Evolutionary conservation across 805 yeast species (phyloP), one percentile per base, ranked within the genome.

Genomic region (Starmerella bacillaris): DNA sequence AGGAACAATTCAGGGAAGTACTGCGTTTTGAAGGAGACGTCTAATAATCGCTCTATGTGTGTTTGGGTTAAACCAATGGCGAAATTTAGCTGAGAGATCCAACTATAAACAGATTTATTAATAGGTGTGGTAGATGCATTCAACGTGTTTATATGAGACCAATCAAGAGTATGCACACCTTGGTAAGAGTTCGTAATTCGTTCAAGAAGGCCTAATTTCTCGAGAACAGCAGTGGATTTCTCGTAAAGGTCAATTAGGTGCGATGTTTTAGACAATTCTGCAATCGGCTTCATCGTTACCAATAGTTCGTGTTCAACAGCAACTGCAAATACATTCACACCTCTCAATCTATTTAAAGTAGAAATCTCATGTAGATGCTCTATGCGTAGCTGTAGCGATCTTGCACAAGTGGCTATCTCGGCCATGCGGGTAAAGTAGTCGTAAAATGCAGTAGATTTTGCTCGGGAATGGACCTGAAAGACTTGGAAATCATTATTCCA

Each of bases 1-100:
- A 40, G 21, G 21, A 46, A 46, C 24, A 43, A 17, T 9, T 45
- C 44, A 9, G 48, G 43, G 24, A 46, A 31, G 18, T 30, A 37
- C 3, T 21, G 29, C 4, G 9, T 7, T 14, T 30, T 30, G 30
- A 39, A 12, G 4, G 2, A 12, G 3, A 4, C 4, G 3, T 19
- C 16, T 3, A 30, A 16, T 7, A 21, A 5, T 17, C 38, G 34
- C 12, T 5, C 14, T 6, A 30, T 11, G 15, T 16, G 21, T 3
- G 30, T 17, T 17, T 31, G 35, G 3, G 15, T 18, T 11, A 35
- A 34, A 4, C 49, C 49, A 5, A 37, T 16, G 20, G 36, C 45
- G 6, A 37, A 35, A 14, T 36, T 34, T 18, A 47, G 31, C 30
- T 47, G 43, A 4, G 21, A 32, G 3, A 45, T 24, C 50, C 50